These are phyloP conservation scores for Naganishia onofrii DNA, from an alignment of 768 basidiomycete species.

Conservation along the genomic window DNA sequence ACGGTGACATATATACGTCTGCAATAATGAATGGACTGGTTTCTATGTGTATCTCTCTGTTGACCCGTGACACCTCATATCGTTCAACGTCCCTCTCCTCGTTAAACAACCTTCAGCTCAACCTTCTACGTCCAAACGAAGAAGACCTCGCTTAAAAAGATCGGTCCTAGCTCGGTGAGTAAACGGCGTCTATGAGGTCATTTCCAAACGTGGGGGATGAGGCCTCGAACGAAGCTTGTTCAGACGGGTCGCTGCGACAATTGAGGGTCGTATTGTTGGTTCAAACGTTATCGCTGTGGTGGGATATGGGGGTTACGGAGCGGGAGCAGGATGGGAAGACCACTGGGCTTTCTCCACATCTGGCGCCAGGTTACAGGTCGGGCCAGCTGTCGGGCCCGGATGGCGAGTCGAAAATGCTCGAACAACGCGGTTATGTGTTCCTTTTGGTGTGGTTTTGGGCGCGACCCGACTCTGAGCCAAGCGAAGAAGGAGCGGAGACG, in stretches of 20 bases:
- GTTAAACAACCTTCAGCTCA: background rate
- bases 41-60: too few species aligned
- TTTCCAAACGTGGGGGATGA: background rate
- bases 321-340: too few species aligned
- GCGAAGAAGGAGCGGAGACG: slow-evolving; percentile 3
- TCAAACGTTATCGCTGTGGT: too few species aligned
- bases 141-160: slow-evolving; percentile 14
- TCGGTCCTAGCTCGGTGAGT: slow-evolving; percentile 11
- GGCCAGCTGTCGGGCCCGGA: background rate
- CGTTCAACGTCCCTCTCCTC: background rate
- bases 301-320: too few species aligned
- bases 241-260: too few species aligned
- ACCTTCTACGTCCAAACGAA: slow-evolving; percentile 22
- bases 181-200: slow-evolving; percentile 1
- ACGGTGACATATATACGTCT: background rate
- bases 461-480: slow-evolving; percentile 16
- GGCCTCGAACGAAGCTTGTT: too few species aligned
- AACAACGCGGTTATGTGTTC: too few species aligned
- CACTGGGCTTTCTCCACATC: too few species aligned
- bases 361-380: too few species aligned
- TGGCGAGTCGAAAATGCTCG: slow-evolving; percentile 17
- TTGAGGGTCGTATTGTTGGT: too few species aligned
- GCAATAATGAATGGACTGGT: too few species aligned
- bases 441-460: background rate
- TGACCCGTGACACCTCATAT: background rate